Conservation (phyloP, 176 grass and related monocot species). For the Oryza glumipatula region DNA sequence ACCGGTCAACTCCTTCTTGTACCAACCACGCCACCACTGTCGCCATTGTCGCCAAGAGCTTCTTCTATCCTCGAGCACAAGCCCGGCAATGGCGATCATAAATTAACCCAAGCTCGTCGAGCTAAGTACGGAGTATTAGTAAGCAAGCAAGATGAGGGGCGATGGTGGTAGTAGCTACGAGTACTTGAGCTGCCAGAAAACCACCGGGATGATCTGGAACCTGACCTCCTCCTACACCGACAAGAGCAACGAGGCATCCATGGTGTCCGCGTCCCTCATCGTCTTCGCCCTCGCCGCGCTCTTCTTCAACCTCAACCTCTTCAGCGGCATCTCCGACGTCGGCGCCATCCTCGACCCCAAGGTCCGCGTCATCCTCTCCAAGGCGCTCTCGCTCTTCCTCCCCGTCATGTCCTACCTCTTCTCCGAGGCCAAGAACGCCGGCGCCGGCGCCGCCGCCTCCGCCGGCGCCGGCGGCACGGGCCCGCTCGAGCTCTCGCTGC, state of each 20-base stretch:
- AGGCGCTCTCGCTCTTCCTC: slow-evolving; percentile 17
- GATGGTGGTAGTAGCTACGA: no score
- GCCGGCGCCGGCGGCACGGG: no score
- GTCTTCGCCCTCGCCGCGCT: neutral
- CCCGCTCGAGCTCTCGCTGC: neutral
- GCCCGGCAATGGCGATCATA: no score
- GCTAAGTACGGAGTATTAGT: no score
- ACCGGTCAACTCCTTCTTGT: no score
- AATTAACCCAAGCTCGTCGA: no score
- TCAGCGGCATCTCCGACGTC: neutral
- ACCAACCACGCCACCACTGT: no score
- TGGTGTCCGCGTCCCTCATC: neutral
- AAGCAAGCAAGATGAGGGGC: no score
- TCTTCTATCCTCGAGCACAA: no score
- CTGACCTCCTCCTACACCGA: slow-evolving; percentile 28
- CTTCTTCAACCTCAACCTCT: slow-evolving; percentile 34
- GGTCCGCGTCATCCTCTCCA: neutral
- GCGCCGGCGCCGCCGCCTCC: no score
- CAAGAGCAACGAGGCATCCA: neutral
- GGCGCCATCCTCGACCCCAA: neutral
- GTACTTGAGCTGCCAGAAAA: no score
- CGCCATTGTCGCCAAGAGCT: no score
- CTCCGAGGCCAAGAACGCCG: slow-evolving; percentile 22
- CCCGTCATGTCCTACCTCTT: slow-evolving; percentile 41
- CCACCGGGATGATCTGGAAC: neutral